phyloP scores from a whole-genome alignment of 208 protist species.

The Trypanosoma melophagium region DNA sequence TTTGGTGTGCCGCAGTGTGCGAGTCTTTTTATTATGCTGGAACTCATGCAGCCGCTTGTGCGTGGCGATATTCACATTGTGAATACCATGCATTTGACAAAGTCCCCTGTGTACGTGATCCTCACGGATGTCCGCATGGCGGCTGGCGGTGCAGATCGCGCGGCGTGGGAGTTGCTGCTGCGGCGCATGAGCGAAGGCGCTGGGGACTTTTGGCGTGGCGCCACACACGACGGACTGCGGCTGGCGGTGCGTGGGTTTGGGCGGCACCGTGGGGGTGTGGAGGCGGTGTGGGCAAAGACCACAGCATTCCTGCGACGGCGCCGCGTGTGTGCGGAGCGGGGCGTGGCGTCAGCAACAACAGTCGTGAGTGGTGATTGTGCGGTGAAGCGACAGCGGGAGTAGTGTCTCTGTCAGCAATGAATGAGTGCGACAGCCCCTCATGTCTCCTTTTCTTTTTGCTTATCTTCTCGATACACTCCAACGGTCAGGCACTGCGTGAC shows the following conservation, averaged over 20 bases:
- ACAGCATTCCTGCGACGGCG: slow-evolving; percentile 35
- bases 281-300: slow-evolving; percentile 46
- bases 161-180: slow-evolving; percentile 5
- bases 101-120: slow-evolving; percentile 73
- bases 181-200: slow-evolving; percentile 19
- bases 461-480: too few species aligned
- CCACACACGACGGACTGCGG: slow-evolving; percentile 54
- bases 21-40: slow-evolving; percentile 57
- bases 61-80: slow-evolving; percentile 30
- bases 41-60: slow-evolving; percentile 35
- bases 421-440: background rate
- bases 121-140: slow-evolving; percentile 4
- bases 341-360: background rate
- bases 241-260: slow-evolving; percentile 49
- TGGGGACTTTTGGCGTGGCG: slow-evolving; percentile 63
- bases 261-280: slow-evolving; percentile 33
- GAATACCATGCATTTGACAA: slow-evolving; percentile 73
- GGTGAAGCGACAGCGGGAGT: slow-evolving; percentile 2
- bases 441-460: background rate
- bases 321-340: slow-evolving; percentile 46
- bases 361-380: background rate
- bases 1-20: slow-evolving; percentile 74
- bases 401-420: too few species aligned
- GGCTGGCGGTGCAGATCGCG: background rate
- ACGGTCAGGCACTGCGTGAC: too few species aligned